Conservation (phyloP, 192 early-diverging fungal species). For the Gorgonomyces haynaldii region DNA sequence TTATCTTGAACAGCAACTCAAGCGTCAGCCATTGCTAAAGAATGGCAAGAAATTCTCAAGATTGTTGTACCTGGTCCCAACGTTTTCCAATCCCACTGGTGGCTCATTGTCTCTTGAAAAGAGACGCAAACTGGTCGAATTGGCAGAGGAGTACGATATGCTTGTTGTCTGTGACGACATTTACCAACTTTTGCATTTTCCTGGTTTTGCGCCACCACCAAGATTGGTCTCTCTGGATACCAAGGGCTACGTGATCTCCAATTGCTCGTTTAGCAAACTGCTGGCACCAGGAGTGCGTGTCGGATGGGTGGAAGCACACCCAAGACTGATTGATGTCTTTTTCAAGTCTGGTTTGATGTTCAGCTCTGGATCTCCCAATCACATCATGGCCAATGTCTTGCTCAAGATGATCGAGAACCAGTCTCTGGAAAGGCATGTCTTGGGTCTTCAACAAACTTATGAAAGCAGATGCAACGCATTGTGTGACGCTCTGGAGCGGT, state of each 20-base stretch:
- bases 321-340: slow-evolving; percentile 12
- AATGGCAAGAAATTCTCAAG: slow-evolving; percentile 12
- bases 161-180: slow-evolving; percentile 39
- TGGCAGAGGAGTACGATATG: slow-evolving; percentile 26
- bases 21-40: neutral
- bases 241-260: slow-evolving; percentile 31
- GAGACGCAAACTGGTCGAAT: slow-evolving; percentile 9
- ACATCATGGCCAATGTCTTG: slow-evolving; percentile 6
- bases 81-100: slow-evolving; percentile 32
- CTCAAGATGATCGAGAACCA: neutral
- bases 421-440: slow-evolving; percentile 11
- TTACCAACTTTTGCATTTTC: slow-evolving; percentile 22
- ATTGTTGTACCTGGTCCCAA: slow-evolving; percentile 31
- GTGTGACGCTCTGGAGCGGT: slow-evolving; percentile 8
- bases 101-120: slow-evolving; percentile 5
- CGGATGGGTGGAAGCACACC: slow-evolving; percentile 32
- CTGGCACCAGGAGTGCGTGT: slow-evolving; percentile 29
- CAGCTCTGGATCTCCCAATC: slow-evolving; percentile 14
- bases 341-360: slow-evolving; percentile 14
- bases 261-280: slow-evolving; percentile 31
- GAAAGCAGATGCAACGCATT: slow-evolving; percentile 1
- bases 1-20: slow-evolving; percentile 1
- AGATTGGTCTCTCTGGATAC: slow-evolving; percentile 14
- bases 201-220: neutral
- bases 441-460: slow-evolving; percentile 15